These are phyloP conservation scores for Beauveria pseudobassiana DNA, from an alignment of 2,329 filamentous ascomycete species.

Conservation along the genomic window DNA sequence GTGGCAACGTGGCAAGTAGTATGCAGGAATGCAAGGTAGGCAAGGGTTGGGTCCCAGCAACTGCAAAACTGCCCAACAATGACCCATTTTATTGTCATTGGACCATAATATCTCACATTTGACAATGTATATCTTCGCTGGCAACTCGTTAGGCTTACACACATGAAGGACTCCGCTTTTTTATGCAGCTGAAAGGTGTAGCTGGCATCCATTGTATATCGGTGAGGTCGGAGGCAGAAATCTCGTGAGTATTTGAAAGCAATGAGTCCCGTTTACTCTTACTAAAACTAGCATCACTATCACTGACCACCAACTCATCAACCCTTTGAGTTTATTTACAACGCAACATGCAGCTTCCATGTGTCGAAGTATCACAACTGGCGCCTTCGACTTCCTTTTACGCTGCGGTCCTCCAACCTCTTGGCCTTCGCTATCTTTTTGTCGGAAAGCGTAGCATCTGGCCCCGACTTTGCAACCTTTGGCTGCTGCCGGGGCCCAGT, in stretches of 20 bases:
- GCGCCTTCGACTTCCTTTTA: conserved; percentile 79
- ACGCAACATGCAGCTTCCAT: conserved; percentile 36
- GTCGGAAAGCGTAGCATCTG: conserved; percentile 4
- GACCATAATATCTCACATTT: conserved; percentile 1
- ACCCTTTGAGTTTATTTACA: not conserved
- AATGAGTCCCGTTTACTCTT: not conserved
- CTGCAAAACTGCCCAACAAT: conserved; percentile 8
- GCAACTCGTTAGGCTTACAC: conserved; percentile 5
- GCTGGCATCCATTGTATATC: not conserved
- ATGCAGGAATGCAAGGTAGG: no score
- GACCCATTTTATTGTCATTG: conserved; percentile 8
- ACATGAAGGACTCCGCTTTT: conserved; percentile 9
- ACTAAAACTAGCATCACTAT: not conserved
- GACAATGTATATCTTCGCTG: not conserved
- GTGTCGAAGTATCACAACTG: conserved; percentile 64
- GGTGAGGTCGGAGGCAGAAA: not conserved
- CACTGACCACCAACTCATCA: not conserved
- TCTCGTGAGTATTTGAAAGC: not conserved
- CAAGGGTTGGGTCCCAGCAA: not conserved
- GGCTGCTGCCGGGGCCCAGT: conserved; percentile 22
- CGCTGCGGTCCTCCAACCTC: conserved; percentile 66
- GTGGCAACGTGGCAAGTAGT: no score
- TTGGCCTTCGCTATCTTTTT: conserved; percentile 59
- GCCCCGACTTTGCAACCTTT: conserved; percentile 1
- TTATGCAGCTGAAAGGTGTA: not conserved